Base-by-base conservation (phyloP, 2,329 filamentous ascomycete genomes). In the Aspergillus flavus region DNA sequence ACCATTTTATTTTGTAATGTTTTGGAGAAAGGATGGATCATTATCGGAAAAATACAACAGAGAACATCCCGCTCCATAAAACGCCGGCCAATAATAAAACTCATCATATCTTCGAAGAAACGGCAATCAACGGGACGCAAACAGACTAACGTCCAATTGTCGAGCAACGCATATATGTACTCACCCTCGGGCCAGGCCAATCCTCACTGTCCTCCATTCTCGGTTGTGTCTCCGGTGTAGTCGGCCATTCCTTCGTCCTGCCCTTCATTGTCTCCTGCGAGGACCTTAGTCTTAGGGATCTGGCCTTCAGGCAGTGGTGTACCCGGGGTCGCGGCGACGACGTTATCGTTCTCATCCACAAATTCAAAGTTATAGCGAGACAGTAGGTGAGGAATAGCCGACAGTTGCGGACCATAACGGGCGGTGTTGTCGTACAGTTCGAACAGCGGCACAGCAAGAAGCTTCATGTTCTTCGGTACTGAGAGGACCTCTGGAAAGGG, bases 381-480 rank as follows among this genome's bases (percentile, higher is more conserved):
- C 12, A 99, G 86, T 5, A 98, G 85, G 77, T 99, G 95, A 0
- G 95, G 95, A 61, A 99, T 98, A 1, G 95, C 95, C 1, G 94
- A 96, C 19, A 99, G 88, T 76, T 99, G 95, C 5, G 95, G 95
- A 0, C 95, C 95, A 76, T 99, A 99, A 64, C 95, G 86, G 14
- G 90, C 91, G 0, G 93, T 97, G 79, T 99, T 99, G 74, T 99
- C 95, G 83, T 99, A 99, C 45, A 99, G 88, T 81, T 99, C 95
- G 80, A 98, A 98, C 0, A 99, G 85, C 0, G 95, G 95, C 1
- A 99, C 95, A 1, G 95, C 95, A 46, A 99, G 89, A 28, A 99
- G 88, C 78, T 99, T 99, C 95, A 99, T 98, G 81, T 99, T 99
- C 83, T 99, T 99, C 0, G 95, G 95, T 10, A 99, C 95, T 73